Evolutionary conservation across 2,329 filamentous ascomycete genomes (phyloP).

Genomic region (Claviceps fusiformis): DNA sequence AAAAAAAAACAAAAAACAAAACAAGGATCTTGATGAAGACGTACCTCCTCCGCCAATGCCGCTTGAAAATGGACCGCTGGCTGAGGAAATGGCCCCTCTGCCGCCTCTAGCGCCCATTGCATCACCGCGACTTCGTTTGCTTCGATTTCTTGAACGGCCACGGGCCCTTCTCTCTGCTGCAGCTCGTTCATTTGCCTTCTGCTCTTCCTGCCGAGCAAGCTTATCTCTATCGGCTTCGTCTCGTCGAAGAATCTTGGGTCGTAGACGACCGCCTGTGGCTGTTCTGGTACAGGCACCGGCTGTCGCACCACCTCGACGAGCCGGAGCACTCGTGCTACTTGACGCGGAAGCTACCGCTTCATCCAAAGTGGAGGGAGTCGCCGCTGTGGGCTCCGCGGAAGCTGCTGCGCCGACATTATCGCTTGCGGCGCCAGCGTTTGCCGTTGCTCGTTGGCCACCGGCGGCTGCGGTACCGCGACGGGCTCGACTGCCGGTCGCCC

Average conservation of each 20-base stretch:
- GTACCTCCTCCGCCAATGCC: constrained; percentile 15
- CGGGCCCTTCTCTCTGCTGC: constrained; percentile 26
- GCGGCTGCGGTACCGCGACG: constrained; percentile 18
- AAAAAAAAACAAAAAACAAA: background rate
- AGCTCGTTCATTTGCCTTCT: constrained; percentile 27
- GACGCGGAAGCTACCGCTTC: constrained; percentile 10
- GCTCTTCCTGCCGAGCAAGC: constrained; percentile 30
- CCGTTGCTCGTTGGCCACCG: constrained; percentile 7
- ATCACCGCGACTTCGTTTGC: constrained; percentile 30
- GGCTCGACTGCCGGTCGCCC: constrained; percentile 18
- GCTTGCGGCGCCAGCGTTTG: constrained; percentile 14
- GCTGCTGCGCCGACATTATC: constrained; percentile 8
- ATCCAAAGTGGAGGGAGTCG: constrained; percentile 8
- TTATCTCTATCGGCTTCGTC: constrained; percentile 35
- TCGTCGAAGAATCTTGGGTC: constrained; percentile 34
- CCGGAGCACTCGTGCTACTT: constrained; percentile 11
- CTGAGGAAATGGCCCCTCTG: constrained; percentile 20
- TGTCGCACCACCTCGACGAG: constrained; percentile 20
- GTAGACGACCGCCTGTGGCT: constrained; percentile 27
- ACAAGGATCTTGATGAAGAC: background rate
- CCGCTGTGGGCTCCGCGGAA: constrained; percentile 7
- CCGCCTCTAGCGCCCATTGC: constrained; percentile 29
- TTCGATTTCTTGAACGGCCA: constrained; percentile 26
- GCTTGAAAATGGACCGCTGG: constrained; percentile 27
- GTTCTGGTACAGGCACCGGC: constrained; percentile 19